Conservation (phyloP, 2,329 filamentous ascomycete genomes). For the Colletotrichum coccodes region DNA sequence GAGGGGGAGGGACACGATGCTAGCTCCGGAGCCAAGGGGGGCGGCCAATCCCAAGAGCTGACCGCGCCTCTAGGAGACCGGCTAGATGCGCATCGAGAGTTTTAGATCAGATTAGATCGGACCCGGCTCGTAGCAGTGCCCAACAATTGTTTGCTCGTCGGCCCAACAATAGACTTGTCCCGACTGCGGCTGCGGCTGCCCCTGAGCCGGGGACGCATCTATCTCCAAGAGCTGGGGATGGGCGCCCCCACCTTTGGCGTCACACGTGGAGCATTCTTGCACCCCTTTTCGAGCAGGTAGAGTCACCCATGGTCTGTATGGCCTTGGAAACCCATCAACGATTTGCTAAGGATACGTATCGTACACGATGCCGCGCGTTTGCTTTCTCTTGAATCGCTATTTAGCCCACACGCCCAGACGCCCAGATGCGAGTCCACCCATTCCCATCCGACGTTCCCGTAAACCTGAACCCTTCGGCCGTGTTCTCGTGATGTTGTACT, state of each 20-base stretch:
- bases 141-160: neutral
- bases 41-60: slow-evolving; percentile 1
- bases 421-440: neutral
- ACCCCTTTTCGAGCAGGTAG: neutral
- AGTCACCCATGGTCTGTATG: neutral
- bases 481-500: neutral
- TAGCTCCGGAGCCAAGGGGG: neutral
- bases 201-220: neutral
- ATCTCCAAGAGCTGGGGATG: neutral
- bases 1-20: neutral
- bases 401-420: neutral
- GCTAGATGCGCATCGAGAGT: neutral
- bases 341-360: neutral
- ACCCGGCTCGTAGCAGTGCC: neutral
- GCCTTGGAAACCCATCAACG: neutral
- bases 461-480: neutral
- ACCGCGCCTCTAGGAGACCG: neutral
- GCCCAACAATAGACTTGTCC: neutral
- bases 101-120: slow-evolving; percentile 4
- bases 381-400: neutral
- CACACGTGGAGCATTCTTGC: neutral
- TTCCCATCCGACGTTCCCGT: neutral
- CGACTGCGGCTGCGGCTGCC: neutral
- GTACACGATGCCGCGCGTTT: neutral
- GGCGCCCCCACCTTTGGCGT: neutral